Conservation (phyloP, 1,139 yeast genomes). For the Meyerozyma smithsonii region DNA sequence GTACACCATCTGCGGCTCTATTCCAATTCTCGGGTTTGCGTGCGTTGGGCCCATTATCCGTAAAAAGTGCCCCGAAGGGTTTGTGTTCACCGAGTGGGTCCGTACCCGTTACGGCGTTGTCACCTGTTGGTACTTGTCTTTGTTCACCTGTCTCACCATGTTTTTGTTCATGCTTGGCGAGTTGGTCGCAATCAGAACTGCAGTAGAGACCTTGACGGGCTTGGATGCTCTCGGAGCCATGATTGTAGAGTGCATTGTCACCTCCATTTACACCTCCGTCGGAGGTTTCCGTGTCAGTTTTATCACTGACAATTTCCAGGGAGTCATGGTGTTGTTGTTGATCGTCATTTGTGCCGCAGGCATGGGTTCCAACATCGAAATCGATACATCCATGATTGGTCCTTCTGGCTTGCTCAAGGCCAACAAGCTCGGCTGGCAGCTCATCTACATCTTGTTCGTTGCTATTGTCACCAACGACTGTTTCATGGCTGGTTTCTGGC, state of each 20-base stretch:
- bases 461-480: conserved; percentile 90
- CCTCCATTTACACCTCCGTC: conserved; percentile 78
- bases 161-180: conserved; percentile 88
- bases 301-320: conserved; percentile 84
- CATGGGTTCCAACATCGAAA: conserved; percentile 70
- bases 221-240: conserved; percentile 76
- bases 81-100: conserved; percentile 94
- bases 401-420: conserved; percentile 63
- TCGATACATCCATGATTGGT: conserved; percentile 59
- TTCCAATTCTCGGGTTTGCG: conserved; percentile 82
- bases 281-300: conserved; percentile 93
- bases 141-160: conserved; percentile 80
- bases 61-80: conserved; percentile 80
- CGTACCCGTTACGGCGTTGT: conserved; percentile 70
- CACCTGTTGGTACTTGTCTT: conserved; percentile 70
- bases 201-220: conserved; percentile 74
- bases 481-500: conserved; percentile 90
- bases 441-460: conserved; percentile 74
- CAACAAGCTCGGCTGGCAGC: conserved; percentile 81
- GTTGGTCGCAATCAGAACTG: conserved; percentile 71
- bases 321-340: conserved; percentile 63
- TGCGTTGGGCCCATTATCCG: conserved; percentile 78
- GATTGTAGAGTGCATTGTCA: conserved; percentile 82
- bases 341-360: conserved; percentile 72
- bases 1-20: conserved; percentile 74